Conservation (phyloP, 345 rosid genomes). For the Euphorbia peplus region DNA sequence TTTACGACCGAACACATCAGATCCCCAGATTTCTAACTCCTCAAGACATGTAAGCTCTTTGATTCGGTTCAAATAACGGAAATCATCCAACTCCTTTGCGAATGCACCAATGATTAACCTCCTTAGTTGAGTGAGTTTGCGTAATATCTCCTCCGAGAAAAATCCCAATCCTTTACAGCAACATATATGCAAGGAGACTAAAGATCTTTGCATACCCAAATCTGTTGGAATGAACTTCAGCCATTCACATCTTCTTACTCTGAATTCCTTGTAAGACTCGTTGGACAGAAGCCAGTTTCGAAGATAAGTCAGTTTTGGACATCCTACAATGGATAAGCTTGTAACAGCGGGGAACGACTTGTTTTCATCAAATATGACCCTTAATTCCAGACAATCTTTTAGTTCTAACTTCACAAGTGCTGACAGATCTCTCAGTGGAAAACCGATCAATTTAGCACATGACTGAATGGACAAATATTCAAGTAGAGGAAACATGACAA, state of each 20-base stretch:
- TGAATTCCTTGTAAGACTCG: too few relatives aligned
- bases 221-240: neutral
- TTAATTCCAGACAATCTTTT: neutral
- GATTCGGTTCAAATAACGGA: too few relatives aligned
- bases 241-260: neutral
- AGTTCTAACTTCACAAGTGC: neutral
- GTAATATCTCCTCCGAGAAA: neutral
- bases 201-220: neutral
- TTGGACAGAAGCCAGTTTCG: neutral
- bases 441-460: too few relatives aligned
- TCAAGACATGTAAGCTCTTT: too few relatives aligned
- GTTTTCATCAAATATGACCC: neutral
- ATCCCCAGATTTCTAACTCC: too few relatives aligned
- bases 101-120: too few relatives aligned
- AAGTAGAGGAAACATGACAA: too few relatives aligned
- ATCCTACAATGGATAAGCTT: neutral
- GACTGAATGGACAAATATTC: too few relatives aligned
- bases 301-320: constrained; percentile 1
- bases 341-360: neutral
- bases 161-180: neutral
- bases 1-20: too few relatives aligned
- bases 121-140: neutral
- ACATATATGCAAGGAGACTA: neutral
- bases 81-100: too few relatives aligned
- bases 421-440: constrained; percentile 6